Base-by-base conservation (phyloP, 371 early-diverging fungal species). In the Mucor saturninus region DNA sequence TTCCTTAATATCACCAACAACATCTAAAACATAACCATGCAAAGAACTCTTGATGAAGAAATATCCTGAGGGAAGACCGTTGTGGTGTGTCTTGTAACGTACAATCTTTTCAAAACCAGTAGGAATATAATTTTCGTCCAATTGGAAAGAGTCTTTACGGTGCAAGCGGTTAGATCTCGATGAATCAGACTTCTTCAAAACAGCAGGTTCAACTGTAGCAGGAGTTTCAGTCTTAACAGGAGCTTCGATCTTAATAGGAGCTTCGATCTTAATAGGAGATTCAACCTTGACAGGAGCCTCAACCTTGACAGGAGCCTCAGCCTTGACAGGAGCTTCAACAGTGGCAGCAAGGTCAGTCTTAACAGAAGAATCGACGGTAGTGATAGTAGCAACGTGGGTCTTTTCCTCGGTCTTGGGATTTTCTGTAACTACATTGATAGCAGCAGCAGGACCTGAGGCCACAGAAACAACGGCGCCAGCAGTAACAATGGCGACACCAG, bases 1-100 rank as follows among this genome's bases (percentile, higher is more conserved):
- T 14, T 69, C 68, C 4, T 68, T 52, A 14, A 56, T 57, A 30
- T 71, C 70, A 45, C 68, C 72, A 10, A 61, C 45, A 15, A 77
- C 51, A 59, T 77, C 80, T 37, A 80, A 64, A 10, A 80, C 80
- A 51, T 65, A 74, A 38, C 80, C 77, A 55, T 77, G 78, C 13
- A 77, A 67, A 30, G 68, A 64, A 51, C 76, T 80, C 65, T 77
- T 80, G 56, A 80, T 77, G 28, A 77, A 69, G 59, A 80, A 80
- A 40, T 74, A 80, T 3, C 76, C 80, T 13, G 65, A n/a, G 32
- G 80, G 75, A 49, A 72, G 72, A 14, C 56, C 51, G 48, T 61
- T 51, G 2, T 64, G 68, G 10, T 74, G 74, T 6, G 54, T 68
- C 67, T 77, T 77, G 67, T 64, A 77, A 6, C 74, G 73, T 7